Conservation (phyloP, 2,329 filamentous ascomycete species). For the Calonectria honghensis region DNA sequence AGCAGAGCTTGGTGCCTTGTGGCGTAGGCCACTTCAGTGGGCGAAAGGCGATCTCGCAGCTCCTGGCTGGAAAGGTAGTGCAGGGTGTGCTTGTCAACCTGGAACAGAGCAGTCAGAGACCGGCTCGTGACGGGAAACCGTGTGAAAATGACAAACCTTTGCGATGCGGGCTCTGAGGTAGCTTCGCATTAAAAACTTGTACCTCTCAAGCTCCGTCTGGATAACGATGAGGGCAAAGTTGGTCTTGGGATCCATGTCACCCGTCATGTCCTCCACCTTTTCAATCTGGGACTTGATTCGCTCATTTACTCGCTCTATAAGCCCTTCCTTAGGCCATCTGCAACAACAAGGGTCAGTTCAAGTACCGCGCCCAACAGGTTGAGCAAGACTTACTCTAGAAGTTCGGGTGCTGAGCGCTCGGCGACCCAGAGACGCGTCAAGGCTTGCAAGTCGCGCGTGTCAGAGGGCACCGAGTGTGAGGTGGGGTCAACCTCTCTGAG, state of each 20-base stretch:
- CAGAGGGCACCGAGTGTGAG: slow-evolving; percentile 71
- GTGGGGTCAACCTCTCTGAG: slow-evolving; percentile 82
- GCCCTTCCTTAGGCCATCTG: slow-evolving; percentile 79
- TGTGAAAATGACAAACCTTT: slow-evolving; percentile 75
- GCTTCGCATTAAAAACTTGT: slow-evolving; percentile 91
- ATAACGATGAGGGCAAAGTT: slow-evolving; percentile 96
- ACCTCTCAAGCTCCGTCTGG: slow-evolving; percentile 96
- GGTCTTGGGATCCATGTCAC: slow-evolving; percentile 89
- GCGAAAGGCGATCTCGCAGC: slow-evolving; percentile 79
- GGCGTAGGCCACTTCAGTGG: slow-evolving; percentile 87
- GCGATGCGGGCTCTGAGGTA: slow-evolving; percentile 89
- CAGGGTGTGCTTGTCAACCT: slow-evolving; percentile 86
- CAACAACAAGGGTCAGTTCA: neutral
- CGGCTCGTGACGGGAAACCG: neutral
- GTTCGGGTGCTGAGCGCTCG: slow-evolving; percentile 90
- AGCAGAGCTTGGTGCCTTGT: slow-evolving; percentile 89
- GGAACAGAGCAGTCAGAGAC: slow-evolving; percentile 18
- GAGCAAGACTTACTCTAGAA: slow-evolving; percentile 79
- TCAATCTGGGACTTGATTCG: slow-evolving; percentile 82
- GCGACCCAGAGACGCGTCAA: slow-evolving; percentile 95
- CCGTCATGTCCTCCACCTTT: slow-evolving; percentile 84
- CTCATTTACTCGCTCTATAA: slow-evolving; percentile 89
- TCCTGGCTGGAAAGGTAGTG: slow-evolving; percentile 79
- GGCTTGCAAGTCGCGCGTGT: slow-evolving; percentile 87
- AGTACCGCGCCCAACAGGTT: neutral